Base-by-base conservation (phyloP, 768 basidiomycete genomes). In the Trametes maxima region DNA sequence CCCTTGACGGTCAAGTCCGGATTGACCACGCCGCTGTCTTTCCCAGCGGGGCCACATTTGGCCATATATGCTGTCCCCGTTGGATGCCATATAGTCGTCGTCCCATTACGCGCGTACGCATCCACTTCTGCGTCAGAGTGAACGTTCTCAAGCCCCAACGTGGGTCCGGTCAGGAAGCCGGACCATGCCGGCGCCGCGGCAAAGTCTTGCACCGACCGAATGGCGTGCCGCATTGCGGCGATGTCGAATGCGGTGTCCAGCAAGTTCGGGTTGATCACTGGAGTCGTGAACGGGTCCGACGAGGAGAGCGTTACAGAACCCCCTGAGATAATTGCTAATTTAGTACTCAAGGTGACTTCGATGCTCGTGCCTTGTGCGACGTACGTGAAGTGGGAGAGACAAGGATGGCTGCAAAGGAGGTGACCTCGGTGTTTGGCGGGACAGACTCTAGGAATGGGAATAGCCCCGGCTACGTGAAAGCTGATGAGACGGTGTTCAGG, bases 1-100 rank as follows among this genome's bases (percentile, higher is more conserved):
- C 79, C 80, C 67, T 80, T 77, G 0, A 83, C 80, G 11, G 67
- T 62, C 36, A 79, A 60, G 45, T 75, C 70, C 37, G 75, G 73
- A 62, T 79, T 77, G 49, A 83, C 79, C 4, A 81, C 80, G 40
- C 81, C 80, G 21, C 42, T 35, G 3, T n/a, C 28, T 16, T 7
- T 56, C 60, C 11, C 63, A 66, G 22, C 67, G 65, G 5, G 77
- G 74, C 37, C 78, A 68, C 78, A 84, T 80, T 1, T 75, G 67
- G n/a, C 8, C 33, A n/a, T 37, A n/a, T 7, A 10, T 44, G 76
- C 76, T 0, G 80, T 78, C n/a, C 79, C 64, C 16, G 60, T 54
- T 5, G 71, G 67, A 47, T 73, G 73, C 60, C 55, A 67, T 35
- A 65, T 55, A 5, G 67, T 65, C n/a, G 55, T 50, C n/a, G 65